Evolutionary conservation across 768 basidiomycete species (phyloP).

Genomic region (Russula earlei): DNA sequence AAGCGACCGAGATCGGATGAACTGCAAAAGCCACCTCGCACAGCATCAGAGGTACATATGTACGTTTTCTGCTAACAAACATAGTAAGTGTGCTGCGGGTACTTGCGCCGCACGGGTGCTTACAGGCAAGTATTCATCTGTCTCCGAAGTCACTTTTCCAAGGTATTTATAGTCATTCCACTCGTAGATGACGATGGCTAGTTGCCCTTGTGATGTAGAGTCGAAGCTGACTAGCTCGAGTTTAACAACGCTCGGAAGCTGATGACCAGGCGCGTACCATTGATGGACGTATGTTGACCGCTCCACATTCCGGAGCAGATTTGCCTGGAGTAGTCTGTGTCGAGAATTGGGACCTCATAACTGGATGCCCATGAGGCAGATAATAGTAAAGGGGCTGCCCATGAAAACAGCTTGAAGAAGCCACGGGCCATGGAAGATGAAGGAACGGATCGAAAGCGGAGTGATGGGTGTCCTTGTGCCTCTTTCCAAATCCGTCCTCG

Average conservation of each 20-base stretch:
- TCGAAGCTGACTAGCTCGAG: constrained; percentile 62
- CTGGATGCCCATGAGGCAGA: constrained; percentile 27
- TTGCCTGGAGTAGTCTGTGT: constrained; percentile 79
- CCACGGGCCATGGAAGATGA: constrained; percentile 16
- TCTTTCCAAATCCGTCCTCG: background rate
- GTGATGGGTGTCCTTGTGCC: background rate
- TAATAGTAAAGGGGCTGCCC: constrained; percentile 21
- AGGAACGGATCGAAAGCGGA: background rate
- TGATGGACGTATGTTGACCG: constrained; percentile 67
- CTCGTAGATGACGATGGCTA: constrained; percentile 94
- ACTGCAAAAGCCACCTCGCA: constrained; percentile 62
- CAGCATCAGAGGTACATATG: constrained; percentile 80
- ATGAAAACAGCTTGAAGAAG: constrained; percentile 7
- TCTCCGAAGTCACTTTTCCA: constrained; percentile 53
- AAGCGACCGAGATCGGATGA: constrained; percentile 73
- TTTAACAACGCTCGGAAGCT: constrained; percentile 19
- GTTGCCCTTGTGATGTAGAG: constrained; percentile 65
- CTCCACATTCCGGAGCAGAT: constrained; percentile 96
- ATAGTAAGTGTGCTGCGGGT: constrained; percentile 17
- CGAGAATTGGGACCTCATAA: constrained; percentile 57
- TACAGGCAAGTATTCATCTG: constrained; percentile 54
- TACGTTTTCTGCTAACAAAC: constrained; percentile 70
- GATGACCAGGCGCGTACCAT: constrained; percentile 42
- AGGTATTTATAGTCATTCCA: constrained; percentile 84
- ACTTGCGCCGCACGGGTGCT: constrained; percentile 26